These are phyloP conservation scores for Pseudogymnoascus sp. DNA, from an alignment of 2,329 filamentous ascomycete species.

Conservation along the genomic window DNA sequence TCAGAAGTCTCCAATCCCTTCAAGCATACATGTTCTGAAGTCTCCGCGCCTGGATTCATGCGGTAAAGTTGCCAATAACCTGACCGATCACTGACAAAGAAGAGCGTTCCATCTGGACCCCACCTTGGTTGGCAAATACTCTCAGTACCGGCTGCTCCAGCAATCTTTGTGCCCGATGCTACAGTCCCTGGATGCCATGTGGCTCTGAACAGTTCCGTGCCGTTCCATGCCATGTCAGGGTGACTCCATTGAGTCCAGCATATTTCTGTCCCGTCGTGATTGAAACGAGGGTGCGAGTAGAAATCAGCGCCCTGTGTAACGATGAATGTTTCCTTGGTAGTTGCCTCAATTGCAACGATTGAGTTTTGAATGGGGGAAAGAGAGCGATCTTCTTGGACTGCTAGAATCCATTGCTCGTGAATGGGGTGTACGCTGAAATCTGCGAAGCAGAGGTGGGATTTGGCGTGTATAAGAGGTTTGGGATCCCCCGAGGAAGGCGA, in stretches of 20 bases:
- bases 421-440: constrained; percentile 38
- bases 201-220: constrained; percentile 37
- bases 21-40: too few species aligned
- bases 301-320: constrained; percentile 43
- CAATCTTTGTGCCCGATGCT: constrained; percentile 30
- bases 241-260: constrained; percentile 50
- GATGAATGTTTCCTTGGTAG: constrained; percentile 28
- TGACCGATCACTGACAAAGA: constrained; percentile 39
- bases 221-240: constrained; percentile 45
- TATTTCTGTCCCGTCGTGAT: constrained; percentile 37
- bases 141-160: constrained; percentile 34
- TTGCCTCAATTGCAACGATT: constrained; percentile 26
- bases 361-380: constrained; percentile 24
- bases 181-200: constrained; percentile 34
- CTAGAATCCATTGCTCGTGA: constrained; percentile 36
- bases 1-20: too few species aligned
- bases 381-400: constrained; percentile 41
- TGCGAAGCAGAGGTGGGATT: constrained; percentile 33
- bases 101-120: constrained; percentile 41
- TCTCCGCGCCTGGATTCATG: too few species aligned
- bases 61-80: constrained; percentile 19
- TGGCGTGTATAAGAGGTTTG: constrained; percentile 11
- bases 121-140: constrained; percentile 44
- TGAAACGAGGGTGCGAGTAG: constrained; percentile 43
- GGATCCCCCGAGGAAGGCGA: constrained; percentile 30